phyloP scores from a whole-genome alignment of 495 filamentous ascomycete species.

The Lophiostoma macrostomum region DNA sequence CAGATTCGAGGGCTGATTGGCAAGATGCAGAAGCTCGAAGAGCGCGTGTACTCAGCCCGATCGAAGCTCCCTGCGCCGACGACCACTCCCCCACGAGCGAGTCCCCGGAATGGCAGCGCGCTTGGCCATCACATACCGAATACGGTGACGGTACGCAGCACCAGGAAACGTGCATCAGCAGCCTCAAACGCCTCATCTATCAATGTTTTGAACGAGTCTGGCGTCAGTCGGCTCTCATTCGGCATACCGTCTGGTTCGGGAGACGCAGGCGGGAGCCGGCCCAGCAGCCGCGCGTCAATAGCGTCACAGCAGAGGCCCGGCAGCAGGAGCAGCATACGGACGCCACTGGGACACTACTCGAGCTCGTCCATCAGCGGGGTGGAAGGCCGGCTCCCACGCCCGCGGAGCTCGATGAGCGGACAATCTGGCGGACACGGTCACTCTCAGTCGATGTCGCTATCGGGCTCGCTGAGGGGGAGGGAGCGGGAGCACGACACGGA shows the following conservation, averaged over 20 bases:
- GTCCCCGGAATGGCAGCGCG: constrained; percentile 61
- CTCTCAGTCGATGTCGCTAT: constrained; percentile 23
- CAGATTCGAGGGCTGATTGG: constrained; percentile 91
- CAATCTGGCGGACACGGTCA: constrained; percentile 40
- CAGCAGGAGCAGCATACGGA: constrained; percentile 70
- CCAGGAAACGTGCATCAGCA: constrained; percentile 62
- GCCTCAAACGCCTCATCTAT: constrained; percentile 49
- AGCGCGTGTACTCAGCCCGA: constrained; percentile 86
- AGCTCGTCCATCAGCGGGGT: constrained; percentile 39
- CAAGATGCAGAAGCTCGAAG: constrained; percentile 94
- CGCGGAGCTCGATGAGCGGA: constrained; percentile 56
- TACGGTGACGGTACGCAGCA: constrained; percentile 72
- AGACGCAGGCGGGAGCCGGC: constrained; percentile 46
- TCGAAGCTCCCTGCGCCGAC: constrained; percentile 84
- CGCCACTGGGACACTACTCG: constrained; percentile 54
- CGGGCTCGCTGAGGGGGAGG: constrained; percentile 8
- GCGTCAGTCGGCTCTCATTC: constrained; percentile 50
- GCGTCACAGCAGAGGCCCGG: constrained; percentile 57
- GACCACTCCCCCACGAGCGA: constrained; percentile 74
- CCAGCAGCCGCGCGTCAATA: constrained; percentile 60
- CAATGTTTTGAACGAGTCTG: constrained; percentile 24
- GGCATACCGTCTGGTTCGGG: constrained; percentile 38
- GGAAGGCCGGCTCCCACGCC: constrained; percentile 41
- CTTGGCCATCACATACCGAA: constrained; percentile 60
- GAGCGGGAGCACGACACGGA: constrained; percentile 24